Evolutionary conservation across 306 rosid genomes (phyloP).

Genomic region (Fragaria nilgerrensis): DNA sequence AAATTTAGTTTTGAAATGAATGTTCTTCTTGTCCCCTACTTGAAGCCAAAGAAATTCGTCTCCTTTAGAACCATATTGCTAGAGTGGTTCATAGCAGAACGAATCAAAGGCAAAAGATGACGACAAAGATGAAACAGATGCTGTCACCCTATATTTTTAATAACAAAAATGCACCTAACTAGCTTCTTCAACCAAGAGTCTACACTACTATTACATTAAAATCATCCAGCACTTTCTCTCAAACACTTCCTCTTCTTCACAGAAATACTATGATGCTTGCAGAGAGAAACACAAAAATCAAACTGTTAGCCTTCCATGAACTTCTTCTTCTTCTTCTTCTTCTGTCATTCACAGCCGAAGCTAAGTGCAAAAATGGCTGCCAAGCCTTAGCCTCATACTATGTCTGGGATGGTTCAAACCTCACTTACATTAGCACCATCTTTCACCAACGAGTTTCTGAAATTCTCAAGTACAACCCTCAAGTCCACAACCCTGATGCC

Average conservation of each 20-base stretch:
- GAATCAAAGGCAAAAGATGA: slow-evolving; percentile 15
- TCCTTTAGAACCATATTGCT: slow-evolving; percentile 8
- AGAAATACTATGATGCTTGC: slow-evolving; percentile 30
- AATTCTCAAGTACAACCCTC: slow-evolving; percentile 48
- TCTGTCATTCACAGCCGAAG: slow-evolving; percentile 27
- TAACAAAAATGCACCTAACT: background rate
- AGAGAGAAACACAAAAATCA: slow-evolving; percentile 8
- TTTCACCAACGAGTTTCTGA: slow-evolving; percentile 32
- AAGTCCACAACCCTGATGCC: slow-evolving; percentile 13
- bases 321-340: slow-evolving; percentile 5
- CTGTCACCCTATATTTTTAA: slow-evolving; percentile 8
- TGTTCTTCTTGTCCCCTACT: background rate
- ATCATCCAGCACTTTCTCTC: background rate
- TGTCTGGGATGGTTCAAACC: slow-evolving; percentile 32
- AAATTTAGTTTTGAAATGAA: background rate
- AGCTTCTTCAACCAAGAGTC: background rate
- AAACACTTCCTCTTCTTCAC: slow-evolving; percentile 11
- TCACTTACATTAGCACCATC: slow-evolving; percentile 45
- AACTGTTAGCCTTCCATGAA: slow-evolving; percentile 11
- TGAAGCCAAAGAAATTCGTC: slow-evolving; percentile 5
- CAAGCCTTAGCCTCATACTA: slow-evolving; percentile 59
- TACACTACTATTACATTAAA: background rate
- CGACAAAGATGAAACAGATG: slow-evolving; percentile 19
- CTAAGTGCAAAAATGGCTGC: slow-evolving; percentile 49
- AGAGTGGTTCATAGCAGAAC: slow-evolving; percentile 20